Evolutionary conservation across 495 filamentous ascomycete species (phyloP).

Genomic region (Symbiotaphrina buchneri): DNA sequence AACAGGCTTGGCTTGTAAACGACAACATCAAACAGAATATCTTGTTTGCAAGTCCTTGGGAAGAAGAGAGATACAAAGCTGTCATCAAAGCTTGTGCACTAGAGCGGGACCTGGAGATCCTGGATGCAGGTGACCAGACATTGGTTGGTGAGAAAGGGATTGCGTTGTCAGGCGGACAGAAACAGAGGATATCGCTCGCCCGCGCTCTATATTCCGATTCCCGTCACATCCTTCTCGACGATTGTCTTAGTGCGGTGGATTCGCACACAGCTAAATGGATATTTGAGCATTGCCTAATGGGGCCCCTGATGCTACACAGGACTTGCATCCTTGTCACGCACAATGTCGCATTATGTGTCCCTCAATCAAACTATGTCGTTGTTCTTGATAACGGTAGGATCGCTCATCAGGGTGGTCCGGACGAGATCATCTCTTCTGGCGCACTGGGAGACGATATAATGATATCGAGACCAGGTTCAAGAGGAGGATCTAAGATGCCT

Average conservation of each 20-base stretch:
- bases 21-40: constrained; percentile 95
- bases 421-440: constrained; percentile 61
- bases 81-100: constrained; percentile 87
- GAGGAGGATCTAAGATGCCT: constrained; percentile 36
- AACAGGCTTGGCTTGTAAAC: constrained; percentile 96
- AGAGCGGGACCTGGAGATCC: constrained; percentile 75
- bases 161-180: constrained; percentile 89
- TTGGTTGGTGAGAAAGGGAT: constrained; percentile 96
- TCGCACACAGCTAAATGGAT: constrained; percentile 98
- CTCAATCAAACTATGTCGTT: constrained; percentile 56
- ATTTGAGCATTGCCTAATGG: constrained; percentile 77
- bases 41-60: constrained; percentile 62
- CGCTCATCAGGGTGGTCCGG: constrained; percentile 46
- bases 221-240: constrained; percentile 74
- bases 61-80: constrained; percentile 66
- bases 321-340: constrained; percentile 97
- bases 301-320: constrained; percentile 66
- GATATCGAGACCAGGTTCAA: constrained; percentile 48
- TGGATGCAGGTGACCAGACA: constrained; percentile 83
- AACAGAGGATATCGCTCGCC: constrained; percentile 90
- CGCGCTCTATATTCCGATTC: constrained; percentile 86
- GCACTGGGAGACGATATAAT: constrained; percentile 64
- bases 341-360: constrained; percentile 69
- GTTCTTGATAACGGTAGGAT: constrained; percentile 75
- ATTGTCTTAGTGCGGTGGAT: constrained; percentile 95